These are phyloP conservation scores for Cucumis hystrix DNA, from an alignment of 306 rosid species.

Conservation along the genomic window DNA sequence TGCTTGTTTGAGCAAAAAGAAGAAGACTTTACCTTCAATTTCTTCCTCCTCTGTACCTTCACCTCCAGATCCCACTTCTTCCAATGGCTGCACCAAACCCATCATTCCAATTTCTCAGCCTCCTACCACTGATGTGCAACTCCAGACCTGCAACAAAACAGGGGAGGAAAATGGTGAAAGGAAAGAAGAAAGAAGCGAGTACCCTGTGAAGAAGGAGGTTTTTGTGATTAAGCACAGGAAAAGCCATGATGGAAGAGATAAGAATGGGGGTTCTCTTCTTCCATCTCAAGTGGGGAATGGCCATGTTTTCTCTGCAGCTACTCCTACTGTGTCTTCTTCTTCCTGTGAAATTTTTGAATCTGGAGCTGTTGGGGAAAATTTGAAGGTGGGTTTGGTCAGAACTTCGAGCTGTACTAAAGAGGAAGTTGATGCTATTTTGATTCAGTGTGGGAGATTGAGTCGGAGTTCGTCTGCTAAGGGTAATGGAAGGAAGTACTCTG, in stretches of 20 bases:
- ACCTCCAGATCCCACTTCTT: constrained; percentile 8
- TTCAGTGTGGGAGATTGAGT: constrained; percentile 88
- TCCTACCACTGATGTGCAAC: neutral
- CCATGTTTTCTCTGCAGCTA: neutral
- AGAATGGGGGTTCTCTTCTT: constrained; percentile 8
- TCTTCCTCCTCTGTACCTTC: constrained; percentile 14
- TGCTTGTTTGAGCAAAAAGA: constrained; percentile 79
- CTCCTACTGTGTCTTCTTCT: neutral
- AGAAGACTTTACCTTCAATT: constrained; percentile 18
- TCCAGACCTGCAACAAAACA: constrained; percentile 16
- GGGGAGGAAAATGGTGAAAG: constrained; percentile 15
- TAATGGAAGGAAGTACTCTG: constrained; percentile 64
- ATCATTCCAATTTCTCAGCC: neutral
- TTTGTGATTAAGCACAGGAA: constrained; percentile 68
- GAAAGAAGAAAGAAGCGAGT: constrained; percentile 5
- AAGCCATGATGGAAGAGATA: constrained; percentile 73
- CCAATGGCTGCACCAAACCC: neutral
- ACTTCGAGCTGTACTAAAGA: constrained; percentile 88
- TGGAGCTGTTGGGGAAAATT: constrained; percentile 11
- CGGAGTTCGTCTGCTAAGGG: constrained; percentile 82
- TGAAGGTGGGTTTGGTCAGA: constrained; percentile 44
- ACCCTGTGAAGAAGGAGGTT: constrained; percentile 50
- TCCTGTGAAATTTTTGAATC: constrained; percentile 8
- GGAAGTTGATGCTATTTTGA: constrained; percentile 85
- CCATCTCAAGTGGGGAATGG: neutral